Evolutionary conservation across 2,329 filamentous ascomycete genomes (phyloP), one percentile per base, ranked within the genome.

Genomic region (Sporothrix variecibatus): DNA sequence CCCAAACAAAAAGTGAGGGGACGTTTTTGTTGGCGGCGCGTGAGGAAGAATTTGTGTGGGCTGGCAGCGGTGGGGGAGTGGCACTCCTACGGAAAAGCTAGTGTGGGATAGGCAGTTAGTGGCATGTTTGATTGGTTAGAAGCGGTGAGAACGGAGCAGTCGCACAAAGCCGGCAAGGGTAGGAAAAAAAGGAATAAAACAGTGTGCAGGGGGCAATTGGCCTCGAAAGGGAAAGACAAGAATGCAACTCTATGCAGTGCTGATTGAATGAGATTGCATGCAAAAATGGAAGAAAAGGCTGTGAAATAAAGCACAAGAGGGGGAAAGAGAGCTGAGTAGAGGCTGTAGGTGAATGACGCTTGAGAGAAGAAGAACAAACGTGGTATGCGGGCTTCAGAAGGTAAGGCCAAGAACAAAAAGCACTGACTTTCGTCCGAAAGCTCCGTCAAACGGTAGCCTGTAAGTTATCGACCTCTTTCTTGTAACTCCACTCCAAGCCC

Each of bases 31-130:
- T 62, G 51, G 74, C 51, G 64, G 72, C 74, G 74, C 74, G 74
- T 70, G 72, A 73, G 74, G 69, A 72, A 73, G 72, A 75, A 68
- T 75, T 74, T 75, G 73, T 72, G 67, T 73, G 74, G 74, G 49
- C 58, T 72, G 49, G 65, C 67, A 64, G 68, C 28, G 69, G 72
- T 71, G 72, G 74, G 62, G 74, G 71, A 60, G 58, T 69, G 60
- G 28, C 34, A 62, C 31, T 60, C 56, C 23, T 46, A 60, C 49
- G 71, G 67, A 67, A 73, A 62, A 71, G 71, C 71, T 75, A 73
- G 74, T 68, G 58, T 72, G 68, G 72, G 38, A 58, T 53, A 53
- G 68, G 34, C 62, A 12, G 75, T 74, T 75, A 73, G 74, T 72
- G 65, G 49, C 40, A 60, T 40, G 28, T 70, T 28, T 75, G 75